A percentile compares a stretch with the other conserved stretches of the same genome.
phyloP scores from a whole-genome alignment of 2,329 filamentous ascomycete species.

The Dendrostoma leiphaemia region DNA sequence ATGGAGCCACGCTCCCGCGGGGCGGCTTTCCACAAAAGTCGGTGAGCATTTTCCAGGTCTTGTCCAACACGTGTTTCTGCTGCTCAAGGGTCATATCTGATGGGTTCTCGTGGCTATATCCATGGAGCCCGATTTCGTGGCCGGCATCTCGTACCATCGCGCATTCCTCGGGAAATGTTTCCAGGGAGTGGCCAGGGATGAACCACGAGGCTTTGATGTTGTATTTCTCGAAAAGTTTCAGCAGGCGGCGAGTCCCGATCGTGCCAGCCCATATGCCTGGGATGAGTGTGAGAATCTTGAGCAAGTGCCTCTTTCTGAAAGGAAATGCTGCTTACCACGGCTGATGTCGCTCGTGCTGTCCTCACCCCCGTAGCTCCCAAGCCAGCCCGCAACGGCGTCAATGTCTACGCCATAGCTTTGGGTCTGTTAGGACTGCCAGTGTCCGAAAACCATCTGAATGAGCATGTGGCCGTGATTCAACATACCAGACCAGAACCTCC shows the following conservation, averaged over 20 bases:
- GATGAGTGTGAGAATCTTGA: neutral
- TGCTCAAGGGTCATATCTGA: constrained; percentile 67
- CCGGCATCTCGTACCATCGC: constrained; percentile 43
- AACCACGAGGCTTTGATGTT: constrained; percentile 64
- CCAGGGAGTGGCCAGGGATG: constrained; percentile 46
- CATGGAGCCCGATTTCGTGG: constrained; percentile 44
- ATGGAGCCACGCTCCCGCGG: constrained; percentile 70
- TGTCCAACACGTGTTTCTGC: constrained; percentile 71
- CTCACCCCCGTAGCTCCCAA: constrained; percentile 72
- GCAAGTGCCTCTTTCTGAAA: constrained; percentile 34
- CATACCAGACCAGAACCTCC: constrained; percentile 25
- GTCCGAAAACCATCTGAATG: too few relatives aligned
- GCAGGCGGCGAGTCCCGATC: constrained; percentile 60
- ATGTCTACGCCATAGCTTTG: constrained; percentile 73
- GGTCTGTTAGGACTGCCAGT: too few relatives aligned
- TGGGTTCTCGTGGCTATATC: constrained; percentile 34
- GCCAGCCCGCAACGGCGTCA: constrained; percentile 74
- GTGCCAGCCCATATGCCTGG: constrained; percentile 65
- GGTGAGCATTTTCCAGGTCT: constrained; percentile 69
- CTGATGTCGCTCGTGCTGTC: constrained; percentile 72
- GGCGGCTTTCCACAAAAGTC: constrained; percentile 72
- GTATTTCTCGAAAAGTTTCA: constrained; percentile 72
- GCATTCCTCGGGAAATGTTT: constrained; percentile 47
- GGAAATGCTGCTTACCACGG: constrained; percentile 60
- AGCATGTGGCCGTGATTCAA: too few relatives aligned